Evolutionary conservation across 2,329 filamentous ascomycete genomes (phyloP).

Genomic region (Penicillium oxalicum): DNA sequence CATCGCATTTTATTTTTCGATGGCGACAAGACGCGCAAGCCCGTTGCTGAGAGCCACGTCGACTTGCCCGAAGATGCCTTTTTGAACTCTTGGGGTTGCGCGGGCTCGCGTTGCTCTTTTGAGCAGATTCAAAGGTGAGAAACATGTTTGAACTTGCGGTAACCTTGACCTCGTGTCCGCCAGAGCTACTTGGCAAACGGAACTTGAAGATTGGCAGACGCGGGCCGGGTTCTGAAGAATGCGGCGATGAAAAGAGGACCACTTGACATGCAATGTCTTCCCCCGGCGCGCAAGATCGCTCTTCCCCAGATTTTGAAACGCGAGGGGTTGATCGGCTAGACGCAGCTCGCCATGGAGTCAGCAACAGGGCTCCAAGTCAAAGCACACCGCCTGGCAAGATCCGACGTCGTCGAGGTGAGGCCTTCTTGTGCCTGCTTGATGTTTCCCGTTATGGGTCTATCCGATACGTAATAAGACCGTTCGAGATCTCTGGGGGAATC

Average conservation of each 20-base stretch:
- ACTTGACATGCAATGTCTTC: background rate
- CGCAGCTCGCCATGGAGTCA: background rate
- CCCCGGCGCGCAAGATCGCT: background rate
- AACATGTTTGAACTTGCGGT: constrained; percentile 4
- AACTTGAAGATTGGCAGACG: no score
- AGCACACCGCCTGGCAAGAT: background rate
- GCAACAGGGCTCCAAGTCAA: background rate
- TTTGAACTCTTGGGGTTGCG: constrained; percentile 10
- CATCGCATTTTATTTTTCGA: constrained; percentile 74
- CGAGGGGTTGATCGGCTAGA: background rate
- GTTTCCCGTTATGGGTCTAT: background rate
- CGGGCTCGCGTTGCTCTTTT: constrained; percentile 3
- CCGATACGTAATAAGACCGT: background rate
- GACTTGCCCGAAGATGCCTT: background rate
- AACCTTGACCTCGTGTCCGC: background rate
- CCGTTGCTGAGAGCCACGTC: constrained; percentile 10
- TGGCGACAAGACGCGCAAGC: constrained; percentile 70
- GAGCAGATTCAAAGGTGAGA: constrained; percentile 9
- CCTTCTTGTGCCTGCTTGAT: background rate
- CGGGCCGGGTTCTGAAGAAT: no score
- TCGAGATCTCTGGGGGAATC: background rate
- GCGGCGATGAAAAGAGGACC: background rate
- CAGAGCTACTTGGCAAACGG: no score
- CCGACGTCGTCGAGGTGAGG: background rate
- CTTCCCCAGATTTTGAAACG: background rate